These are phyloP conservation scores for Dryadomyces quercivorus DNA, from an alignment of 2,329 filamentous ascomycete genomes.

Conservation along the genomic window DNA sequence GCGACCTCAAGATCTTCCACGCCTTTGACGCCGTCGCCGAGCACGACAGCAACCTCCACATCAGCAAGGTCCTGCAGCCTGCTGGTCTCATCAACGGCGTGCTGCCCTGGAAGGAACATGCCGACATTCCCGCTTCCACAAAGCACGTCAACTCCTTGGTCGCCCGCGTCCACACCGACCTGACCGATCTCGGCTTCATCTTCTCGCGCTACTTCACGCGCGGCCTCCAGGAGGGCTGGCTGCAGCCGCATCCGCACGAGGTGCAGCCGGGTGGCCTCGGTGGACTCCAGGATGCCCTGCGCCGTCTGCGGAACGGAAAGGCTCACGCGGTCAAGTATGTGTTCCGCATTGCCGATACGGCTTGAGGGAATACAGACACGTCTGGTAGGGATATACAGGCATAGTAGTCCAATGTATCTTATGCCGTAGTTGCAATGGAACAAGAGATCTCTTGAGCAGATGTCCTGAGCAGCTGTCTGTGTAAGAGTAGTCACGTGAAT, in stretches of 20 bases:
- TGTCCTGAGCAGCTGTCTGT: no score
- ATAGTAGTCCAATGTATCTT: no score
- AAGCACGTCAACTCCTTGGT: conserved; percentile 11
- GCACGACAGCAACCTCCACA: conserved; percentile 30
- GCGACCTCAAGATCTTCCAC: conserved; percentile 11
- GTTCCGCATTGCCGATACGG: conserved; percentile 22
- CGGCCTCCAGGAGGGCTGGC: conserved; percentile 28
- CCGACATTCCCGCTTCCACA: conserved; percentile 15
- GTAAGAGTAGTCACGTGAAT: neutral
- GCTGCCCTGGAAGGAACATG: conserved; percentile 18
- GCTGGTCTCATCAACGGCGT: conserved; percentile 13
- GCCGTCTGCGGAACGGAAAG: conserved; percentile 39
- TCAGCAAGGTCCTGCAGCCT: conserved; percentile 19
- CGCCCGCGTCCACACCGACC: conserved; percentile 12
- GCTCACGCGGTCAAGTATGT: conserved; percentile 50
- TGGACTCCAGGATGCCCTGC: conserved; percentile 36
- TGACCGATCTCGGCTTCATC: conserved; percentile 21
- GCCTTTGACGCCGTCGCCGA: conserved; percentile 28
- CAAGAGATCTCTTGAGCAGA: no score
- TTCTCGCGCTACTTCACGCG: conserved; percentile 24
- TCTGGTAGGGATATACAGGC: no score
- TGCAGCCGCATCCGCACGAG: conserved; percentile 32
- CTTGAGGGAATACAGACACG: neutral
- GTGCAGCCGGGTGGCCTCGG: conserved; percentile 35
- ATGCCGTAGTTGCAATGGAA: no score